Conservation (phyloP, 805 yeast species). For the Suhomyces sp. region DNA sequence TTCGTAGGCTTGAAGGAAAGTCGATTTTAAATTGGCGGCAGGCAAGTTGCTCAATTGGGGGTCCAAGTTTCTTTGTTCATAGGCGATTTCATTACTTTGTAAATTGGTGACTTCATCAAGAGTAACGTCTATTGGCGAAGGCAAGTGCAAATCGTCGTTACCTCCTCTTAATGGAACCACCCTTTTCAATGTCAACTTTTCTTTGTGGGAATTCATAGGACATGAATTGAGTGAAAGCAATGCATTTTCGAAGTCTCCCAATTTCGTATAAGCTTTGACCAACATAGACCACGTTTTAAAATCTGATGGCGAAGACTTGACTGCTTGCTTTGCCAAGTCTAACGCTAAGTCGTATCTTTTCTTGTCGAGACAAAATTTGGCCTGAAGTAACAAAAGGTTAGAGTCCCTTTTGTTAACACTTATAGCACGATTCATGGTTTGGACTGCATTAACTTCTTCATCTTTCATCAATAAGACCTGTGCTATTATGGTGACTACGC, state of each 20-base stretch:
- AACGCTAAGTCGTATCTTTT: slow-evolving; percentile 55
- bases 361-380: slow-evolving; percentile 54
- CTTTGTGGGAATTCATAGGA: slow-evolving; percentile 77
- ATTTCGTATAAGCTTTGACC: slow-evolving; percentile 59
- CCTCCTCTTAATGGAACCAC: slow-evolving; percentile 50
- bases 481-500: slow-evolving; percentile 58
- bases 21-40: slow-evolving; percentile 60
- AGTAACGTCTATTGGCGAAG: slow-evolving; percentile 72
- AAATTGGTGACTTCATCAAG: slow-evolving; percentile 65
- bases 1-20: slow-evolving; percentile 45
- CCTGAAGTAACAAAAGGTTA: slow-evolving; percentile 52
- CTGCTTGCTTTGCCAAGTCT: slow-evolving; percentile 59
- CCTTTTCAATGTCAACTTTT: slow-evolving; percentile 59
- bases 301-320: slow-evolving; percentile 70
- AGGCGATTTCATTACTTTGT: slow-evolving; percentile 60
- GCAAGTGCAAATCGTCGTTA: slow-evolving; percentile 61
- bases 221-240: slow-evolving; percentile 71
- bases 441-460: slow-evolving; percentile 59
- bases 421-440: slow-evolving; percentile 51
- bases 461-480: slow-evolving; percentile 51
- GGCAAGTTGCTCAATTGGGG: slow-evolving; percentile 61
- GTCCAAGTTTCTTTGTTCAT: slow-evolving; percentile 65
- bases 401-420: slow-evolving; percentile 51
- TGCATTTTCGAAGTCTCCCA: slow-evolving; percentile 69
- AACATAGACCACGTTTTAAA: slow-evolving; percentile 71